phyloP scores from a whole-genome alignment of 495 filamentous ascomycete species.

The Lentithecium fluviatile region DNA sequence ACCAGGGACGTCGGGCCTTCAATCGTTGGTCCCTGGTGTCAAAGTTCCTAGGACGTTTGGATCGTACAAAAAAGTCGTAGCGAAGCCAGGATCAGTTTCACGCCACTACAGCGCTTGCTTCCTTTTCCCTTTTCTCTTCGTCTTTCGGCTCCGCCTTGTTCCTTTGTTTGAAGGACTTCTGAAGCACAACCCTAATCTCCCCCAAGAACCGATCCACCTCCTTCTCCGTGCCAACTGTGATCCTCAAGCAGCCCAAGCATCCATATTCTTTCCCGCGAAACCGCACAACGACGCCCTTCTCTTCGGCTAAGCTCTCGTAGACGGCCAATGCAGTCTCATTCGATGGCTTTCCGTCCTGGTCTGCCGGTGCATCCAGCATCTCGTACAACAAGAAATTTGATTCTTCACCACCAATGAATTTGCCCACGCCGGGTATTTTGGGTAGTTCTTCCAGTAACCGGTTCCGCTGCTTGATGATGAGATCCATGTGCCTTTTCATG shows the following conservation, averaged over 20 bases:
- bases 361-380: constrained; percentile 65
- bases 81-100: background rate
- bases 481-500: constrained; percentile 65
- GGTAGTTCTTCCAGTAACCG: constrained; percentile 72
- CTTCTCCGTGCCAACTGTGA: constrained; percentile 86
- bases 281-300: constrained; percentile 83
- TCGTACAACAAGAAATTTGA: constrained; percentile 90
- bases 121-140: constrained; percentile 40
- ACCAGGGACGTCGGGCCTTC: too few relatives aligned
- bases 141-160: constrained; percentile 23
- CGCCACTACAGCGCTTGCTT: constrained; percentile 40
- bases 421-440: constrained; percentile 71
- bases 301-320: constrained; percentile 84
- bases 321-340: constrained; percentile 73
- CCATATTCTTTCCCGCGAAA: constrained; percentile 91
- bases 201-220: constrained; percentile 77
- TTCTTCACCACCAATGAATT: constrained; percentile 74
- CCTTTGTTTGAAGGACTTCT: constrained; percentile 47
- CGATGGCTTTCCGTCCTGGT: constrained; percentile 64
- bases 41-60: too few relatives aligned
- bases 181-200: constrained; percentile 63
- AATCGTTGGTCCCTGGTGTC: background rate
- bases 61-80: too few relatives aligned
- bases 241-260: constrained; percentile 81
- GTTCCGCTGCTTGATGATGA: constrained; percentile 73